These are phyloP conservation scores for Endoconidiophora laricicola DNA, from an alignment of 2,329 filamentous ascomycete genomes.

Conservation along the genomic window DNA sequence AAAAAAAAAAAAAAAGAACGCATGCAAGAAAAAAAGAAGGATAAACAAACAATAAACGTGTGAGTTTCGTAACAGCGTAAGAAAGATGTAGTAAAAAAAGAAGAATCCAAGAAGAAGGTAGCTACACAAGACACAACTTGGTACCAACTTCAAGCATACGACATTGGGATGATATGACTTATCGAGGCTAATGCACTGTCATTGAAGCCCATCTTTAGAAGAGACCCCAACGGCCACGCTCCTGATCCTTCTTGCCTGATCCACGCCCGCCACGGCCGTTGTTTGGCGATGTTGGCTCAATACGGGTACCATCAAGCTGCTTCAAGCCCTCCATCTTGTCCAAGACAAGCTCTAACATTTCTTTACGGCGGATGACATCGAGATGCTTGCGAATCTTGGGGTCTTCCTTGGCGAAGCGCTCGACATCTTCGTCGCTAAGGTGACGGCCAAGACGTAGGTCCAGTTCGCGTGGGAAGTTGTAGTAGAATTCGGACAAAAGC, in stretches of 20 bases:
- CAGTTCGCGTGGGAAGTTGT: constrained; percentile 87
- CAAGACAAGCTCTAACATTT: constrained; percentile 78
- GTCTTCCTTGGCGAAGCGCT: constrained; percentile 84
- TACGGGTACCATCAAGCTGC: constrained; percentile 51
- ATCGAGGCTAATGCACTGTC: no score
- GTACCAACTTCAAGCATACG: no score
- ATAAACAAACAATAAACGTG: background rate
- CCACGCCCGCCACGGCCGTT: constrained; percentile 10
- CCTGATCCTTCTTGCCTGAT: constrained; percentile 20
- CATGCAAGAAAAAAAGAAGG: background rate
- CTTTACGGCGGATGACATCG: constrained; percentile 82
- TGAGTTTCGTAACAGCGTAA: constrained; percentile 6
- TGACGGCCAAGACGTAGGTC: constrained; percentile 73
- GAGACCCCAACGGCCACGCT: constrained; percentile 32
- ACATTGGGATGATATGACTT: no score
- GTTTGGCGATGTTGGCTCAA: background rate
- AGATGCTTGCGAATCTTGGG: constrained; percentile 76
- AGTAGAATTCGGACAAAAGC: constrained; percentile 91
- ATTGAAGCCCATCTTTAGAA: constrained; percentile 21
- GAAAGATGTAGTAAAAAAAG: background rate
- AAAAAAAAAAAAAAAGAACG: background rate
- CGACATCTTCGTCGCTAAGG: constrained; percentile 62
- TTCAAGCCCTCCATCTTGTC: constrained; percentile 89
- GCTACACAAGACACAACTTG: no score
- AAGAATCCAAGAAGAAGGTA: no score